phyloP scores from a whole-genome alignment of 306 rosid species.

The Astragalus glycyphyllos region DNA sequence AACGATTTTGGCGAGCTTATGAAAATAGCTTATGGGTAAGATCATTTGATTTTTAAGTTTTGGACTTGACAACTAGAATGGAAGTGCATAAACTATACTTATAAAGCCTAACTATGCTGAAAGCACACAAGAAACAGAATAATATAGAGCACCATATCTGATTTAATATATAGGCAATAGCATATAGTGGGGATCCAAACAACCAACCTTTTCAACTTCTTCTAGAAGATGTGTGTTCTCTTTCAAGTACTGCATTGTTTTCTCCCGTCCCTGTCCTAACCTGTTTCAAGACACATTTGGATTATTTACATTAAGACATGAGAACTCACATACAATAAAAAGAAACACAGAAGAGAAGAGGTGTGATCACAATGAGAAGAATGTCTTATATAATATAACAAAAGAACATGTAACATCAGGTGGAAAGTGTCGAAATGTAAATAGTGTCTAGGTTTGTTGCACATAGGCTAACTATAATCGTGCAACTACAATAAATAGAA shows the following conservation, averaged over 20 bases:
- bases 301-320: slow-evolving; percentile 29
- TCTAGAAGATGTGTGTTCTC: slow-evolving; percentile 76
- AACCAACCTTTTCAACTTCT: slow-evolving; percentile 89
- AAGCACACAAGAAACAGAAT: slow-evolving; percentile 29
- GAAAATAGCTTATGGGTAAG: too few species aligned
- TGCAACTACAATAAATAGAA: background rate
- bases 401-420: background rate
- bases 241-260: slow-evolving; percentile 79
- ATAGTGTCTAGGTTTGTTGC: background rate
- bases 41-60: slow-evolving; percentile 8
- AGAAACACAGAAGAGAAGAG: background rate
- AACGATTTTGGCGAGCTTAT: too few species aligned
- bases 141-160: background rate
- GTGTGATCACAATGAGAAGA: background rate
- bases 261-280: slow-evolving; percentile 98
- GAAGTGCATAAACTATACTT: background rate
- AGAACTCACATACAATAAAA: slow-evolving; percentile 17
- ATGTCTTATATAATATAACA: slow-evolving; percentile 1
- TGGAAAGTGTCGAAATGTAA: too few species aligned
- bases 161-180: slow-evolving; percentile 22
- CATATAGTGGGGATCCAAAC: slow-evolving; percentile 23
- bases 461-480: background rate
- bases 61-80: background rate
- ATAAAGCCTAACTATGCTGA: slow-evolving; percentile 17
- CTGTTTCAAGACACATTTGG: slow-evolving; percentile 53